These are phyloP conservation scores for Chimonanthus praecox DNA, from an alignment of 164 flowering plant species.

Conservation along the genomic window DNA sequence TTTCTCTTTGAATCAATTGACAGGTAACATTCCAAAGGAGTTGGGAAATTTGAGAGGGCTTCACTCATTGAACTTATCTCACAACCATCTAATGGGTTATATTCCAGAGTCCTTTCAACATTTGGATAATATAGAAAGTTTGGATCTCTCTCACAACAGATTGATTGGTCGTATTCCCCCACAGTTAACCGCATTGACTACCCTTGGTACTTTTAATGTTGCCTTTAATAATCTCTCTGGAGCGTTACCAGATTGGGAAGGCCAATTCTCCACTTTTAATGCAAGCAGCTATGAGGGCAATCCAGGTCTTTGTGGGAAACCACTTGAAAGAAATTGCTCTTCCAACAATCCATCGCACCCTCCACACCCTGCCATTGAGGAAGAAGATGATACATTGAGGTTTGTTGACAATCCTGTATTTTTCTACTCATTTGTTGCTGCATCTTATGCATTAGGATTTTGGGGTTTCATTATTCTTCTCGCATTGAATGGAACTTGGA, in stretches of 20 bases:
- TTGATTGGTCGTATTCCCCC: not conserved
- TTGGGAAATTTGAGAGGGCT: conserved; percentile 1
- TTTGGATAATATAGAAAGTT: conserved; percentile 4
- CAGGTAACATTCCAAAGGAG: not conserved
- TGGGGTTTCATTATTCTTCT: conserved; percentile 1
- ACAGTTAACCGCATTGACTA: not conserved
- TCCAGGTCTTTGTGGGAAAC: not conserved
- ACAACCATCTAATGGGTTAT: not conserved
- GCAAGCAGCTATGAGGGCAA: conserved; percentile 1
- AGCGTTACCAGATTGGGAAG: not conserved
- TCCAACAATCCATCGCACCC: not conserved
- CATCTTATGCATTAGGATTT: conserved; percentile 1
- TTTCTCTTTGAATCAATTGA: conserved; percentile 7
- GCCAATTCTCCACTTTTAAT: not conserved
- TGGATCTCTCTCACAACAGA: conserved; percentile 6
- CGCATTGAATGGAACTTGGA: not conserved
- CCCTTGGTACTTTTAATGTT: conserved; percentile 1
- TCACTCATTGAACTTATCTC: conserved; percentile 4
- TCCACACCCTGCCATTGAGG: not conserved
- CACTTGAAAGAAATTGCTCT: not conserved
- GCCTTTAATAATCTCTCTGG: conserved; percentile 7
- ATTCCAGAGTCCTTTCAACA: not conserved
- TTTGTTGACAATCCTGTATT: not conserved
- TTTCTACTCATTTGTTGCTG: not conserved
- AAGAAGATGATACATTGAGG: not conserved